Percentiles rank a stretch among this genome's conserved stretches.
These are phyloP conservation scores for Moringa oleifera DNA, from an alignment of 345 rosid genomes.

Conservation along the genomic window DNA sequence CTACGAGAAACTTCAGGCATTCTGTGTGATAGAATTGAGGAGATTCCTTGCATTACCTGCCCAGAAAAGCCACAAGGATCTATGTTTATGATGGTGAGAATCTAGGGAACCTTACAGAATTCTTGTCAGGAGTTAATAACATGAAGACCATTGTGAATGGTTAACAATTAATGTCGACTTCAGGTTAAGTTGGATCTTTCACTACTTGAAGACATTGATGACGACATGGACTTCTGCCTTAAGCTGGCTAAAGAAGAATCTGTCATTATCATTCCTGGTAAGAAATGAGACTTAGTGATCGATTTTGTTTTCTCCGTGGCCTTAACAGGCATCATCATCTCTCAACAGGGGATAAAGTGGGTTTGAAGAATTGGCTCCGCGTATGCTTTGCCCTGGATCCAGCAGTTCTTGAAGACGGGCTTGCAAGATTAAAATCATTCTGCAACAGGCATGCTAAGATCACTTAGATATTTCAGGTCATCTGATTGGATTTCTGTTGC, in stretches of 20 bases:
- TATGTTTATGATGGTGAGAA: constrained; percentile 43
- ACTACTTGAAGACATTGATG: constrained; percentile 34
- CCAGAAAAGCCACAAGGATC: constrained; percentile 45
- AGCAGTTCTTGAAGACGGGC: constrained; percentile 27
- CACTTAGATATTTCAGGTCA: too few species aligned
- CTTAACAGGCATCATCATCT: too few species aligned
- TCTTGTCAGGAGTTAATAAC: not conserved
- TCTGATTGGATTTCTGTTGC: too few species aligned
- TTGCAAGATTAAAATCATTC: constrained; percentile 39
- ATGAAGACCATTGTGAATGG: too few species aligned
- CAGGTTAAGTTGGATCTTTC: constrained; percentile 41
- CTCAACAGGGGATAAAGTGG: constrained; percentile 38
- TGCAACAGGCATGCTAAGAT: constrained; percentile 36
- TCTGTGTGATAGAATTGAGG: constrained; percentile 28
- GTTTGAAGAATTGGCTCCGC: constrained; percentile 47
- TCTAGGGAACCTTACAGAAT: not conserved
- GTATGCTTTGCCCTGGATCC: constrained; percentile 40
- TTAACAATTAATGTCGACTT: not conserved
- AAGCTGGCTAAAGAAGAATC: constrained; percentile 63
- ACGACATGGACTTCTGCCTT: constrained; percentile 60
- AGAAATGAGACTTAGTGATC: not conserved
- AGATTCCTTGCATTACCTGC: constrained; percentile 45
- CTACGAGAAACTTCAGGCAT: constrained; percentile 34
- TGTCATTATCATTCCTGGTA: constrained; percentile 50
- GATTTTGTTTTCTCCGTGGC: too few species aligned